phyloP scores from a whole-genome alignment of 345 rosid species.

The Hypericum perforatum region DNA sequence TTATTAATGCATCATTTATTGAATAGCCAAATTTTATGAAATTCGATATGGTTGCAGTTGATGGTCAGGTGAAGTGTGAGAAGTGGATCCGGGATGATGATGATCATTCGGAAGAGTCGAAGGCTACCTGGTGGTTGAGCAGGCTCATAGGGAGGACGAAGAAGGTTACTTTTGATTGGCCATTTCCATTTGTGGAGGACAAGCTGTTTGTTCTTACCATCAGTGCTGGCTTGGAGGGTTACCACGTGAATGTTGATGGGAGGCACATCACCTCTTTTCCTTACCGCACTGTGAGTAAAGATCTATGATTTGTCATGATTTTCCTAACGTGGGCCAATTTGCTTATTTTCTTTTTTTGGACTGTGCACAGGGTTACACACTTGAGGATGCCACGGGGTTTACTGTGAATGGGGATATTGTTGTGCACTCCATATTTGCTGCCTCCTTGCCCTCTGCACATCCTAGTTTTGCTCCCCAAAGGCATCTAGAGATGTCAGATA shows the following conservation, averaged over 20 bases:
- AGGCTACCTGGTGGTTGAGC: slow-evolving; percentile 85
- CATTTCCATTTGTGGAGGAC: slow-evolving; percentile 73
- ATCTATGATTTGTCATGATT: slow-evolving; percentile 4
- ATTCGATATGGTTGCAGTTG: slow-evolving; percentile 46
- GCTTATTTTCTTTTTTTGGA: slow-evolving; percentile 13
- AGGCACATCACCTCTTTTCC: slow-evolving; percentile 89
- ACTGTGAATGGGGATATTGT: slow-evolving; percentile 68
- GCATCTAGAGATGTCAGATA: slow-evolving; percentile 64
- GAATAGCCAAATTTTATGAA: neutral
- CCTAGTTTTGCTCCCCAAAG: slow-evolving; percentile 81
- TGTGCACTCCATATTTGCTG: slow-evolving; percentile 70
- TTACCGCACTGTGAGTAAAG: slow-evolving; percentile 74
- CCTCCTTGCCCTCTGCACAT: slow-evolving; percentile 72
- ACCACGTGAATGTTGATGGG: slow-evolving; percentile 78
- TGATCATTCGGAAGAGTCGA: slow-evolving; percentile 47
- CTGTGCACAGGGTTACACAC: slow-evolving; percentile 68
- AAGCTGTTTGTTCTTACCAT: slow-evolving; percentile 81
- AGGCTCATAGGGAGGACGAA: slow-evolving; percentile 60
- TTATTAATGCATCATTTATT: neutral
- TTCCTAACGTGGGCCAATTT: slow-evolving; percentile 9
- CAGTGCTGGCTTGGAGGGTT: slow-evolving; percentile 90
- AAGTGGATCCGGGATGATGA: slow-evolving; percentile 89
- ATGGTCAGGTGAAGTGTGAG: slow-evolving; percentile 81
- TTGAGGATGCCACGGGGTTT: slow-evolving; percentile 96
- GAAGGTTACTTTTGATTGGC: slow-evolving; percentile 72